Conservation (phyloP, 2,329 filamentous ascomycete genomes). For the Apiospora pterosperma region DNA sequence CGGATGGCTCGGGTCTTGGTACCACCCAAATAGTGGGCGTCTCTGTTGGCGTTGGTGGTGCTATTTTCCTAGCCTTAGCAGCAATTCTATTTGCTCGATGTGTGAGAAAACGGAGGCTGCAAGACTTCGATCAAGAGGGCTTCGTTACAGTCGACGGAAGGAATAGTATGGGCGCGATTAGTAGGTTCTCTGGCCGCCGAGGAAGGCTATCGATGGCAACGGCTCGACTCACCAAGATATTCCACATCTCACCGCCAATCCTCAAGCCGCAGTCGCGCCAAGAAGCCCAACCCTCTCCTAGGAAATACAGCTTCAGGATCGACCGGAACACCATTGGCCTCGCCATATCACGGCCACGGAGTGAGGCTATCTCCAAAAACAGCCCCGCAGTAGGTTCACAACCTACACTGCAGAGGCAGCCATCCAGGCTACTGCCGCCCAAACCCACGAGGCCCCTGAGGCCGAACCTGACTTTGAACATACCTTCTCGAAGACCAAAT, state of each 20-base stretch:
- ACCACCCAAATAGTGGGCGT: slow-evolving; percentile 55
- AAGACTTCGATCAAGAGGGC: slow-evolving; percentile 30
- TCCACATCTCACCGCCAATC: slow-evolving; percentile 41
- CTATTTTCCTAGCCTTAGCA: slow-evolving; percentile 43
- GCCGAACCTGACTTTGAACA: slow-evolving; percentile 40
- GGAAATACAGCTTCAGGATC: slow-evolving; percentile 6
- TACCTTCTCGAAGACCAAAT: slow-evolving; percentile 20
- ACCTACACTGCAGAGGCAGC: slow-evolving; percentile 25
- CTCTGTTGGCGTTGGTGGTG: slow-evolving; percentile 49
- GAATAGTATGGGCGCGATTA: slow-evolving; percentile 27
- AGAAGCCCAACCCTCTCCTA: slow-evolving; percentile 17
- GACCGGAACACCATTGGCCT: slow-evolving; percentile 38
- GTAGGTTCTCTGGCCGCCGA: background rate
- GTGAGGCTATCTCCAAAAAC: slow-evolving; percentile 12
- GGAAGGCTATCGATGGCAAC: slow-evolving; percentile 11
- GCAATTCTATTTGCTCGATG: slow-evolving; percentile 43
- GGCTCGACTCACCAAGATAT: slow-evolving; percentile 19
- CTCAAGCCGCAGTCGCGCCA: slow-evolving; percentile 21
- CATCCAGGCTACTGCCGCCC: slow-evolving; percentile 43
- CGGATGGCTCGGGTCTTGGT: slow-evolving; percentile 18
- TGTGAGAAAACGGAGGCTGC: slow-evolving; percentile 37
- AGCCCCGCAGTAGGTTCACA: slow-evolving; percentile 13
- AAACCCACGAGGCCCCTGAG: slow-evolving; percentile 29
- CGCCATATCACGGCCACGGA: slow-evolving; percentile 37
- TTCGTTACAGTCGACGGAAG: slow-evolving; percentile 35